Evolutionary conservation across 345 rosid species (phyloP), one percentile per base, ranked within the genome.

Genomic region (rapeseed (Brassica napus)): DNA sequence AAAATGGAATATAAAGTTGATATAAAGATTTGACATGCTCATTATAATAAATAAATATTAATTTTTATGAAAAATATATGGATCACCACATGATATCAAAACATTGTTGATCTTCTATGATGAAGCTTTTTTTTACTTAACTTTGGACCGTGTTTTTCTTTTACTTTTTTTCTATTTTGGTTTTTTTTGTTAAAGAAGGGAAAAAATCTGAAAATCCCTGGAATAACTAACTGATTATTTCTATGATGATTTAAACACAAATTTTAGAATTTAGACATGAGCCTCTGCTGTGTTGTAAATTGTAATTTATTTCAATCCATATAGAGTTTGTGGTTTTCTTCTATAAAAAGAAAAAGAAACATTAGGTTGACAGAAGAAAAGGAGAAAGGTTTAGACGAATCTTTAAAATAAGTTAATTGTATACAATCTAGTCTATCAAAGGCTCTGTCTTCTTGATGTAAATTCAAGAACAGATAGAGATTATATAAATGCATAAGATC

Each of bases 401-500:
- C 6, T 47, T 42, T 42, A 8, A 37, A 37, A 37, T 37, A 37
- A 37, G 11, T 10, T 42, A 54, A 54, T 23, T 54, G 59, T 54
- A 15, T 54, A 54, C 7, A 54, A 16, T 54, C 59, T 6, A 14
- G 9, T 54, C 24, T 54, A 16, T 54, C 59, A 16, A 54, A 54
- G 59, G 59, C 59, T 54, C 10, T 6, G 24, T 7, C 47, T 28
- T 72, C 5, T 57, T 72, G 30, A 0, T 4, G 73, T 72, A 67
- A 73, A 67, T 67, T 42, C 9, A 24, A 66, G 9, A 60, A 10
- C 24, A 24, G 32, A 73, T 11, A 47, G 32, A 47, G 23, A 44
- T 57, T 28, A 55, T 70, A 34, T 31, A 26, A 78, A 34, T 60
- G 32, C 30, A 60, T n/a, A 79, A 73, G 65, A 79, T 73, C 18